Base-by-base conservation (phyloP, 2,329 filamentous ascomycete genomes). In the Sarocladium strictum region DNA sequence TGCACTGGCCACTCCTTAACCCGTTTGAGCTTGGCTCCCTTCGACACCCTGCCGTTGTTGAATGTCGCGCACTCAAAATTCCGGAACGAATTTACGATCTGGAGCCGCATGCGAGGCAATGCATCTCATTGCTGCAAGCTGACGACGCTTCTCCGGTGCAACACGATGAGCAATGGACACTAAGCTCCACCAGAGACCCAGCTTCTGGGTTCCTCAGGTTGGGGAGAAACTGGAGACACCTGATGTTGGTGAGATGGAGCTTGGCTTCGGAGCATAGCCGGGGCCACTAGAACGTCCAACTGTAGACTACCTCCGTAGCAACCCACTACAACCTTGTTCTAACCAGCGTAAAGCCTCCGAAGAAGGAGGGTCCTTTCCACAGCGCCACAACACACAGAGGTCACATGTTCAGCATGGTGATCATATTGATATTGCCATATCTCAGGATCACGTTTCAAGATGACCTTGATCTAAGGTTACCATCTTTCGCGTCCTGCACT, bases 141-240 rank as follows among this genome's bases (percentile, higher is more conserved):
- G 47, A 51, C 47, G 47, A 51, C 47, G 47, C 47, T 51, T 51
- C 23, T 10, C 26, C 43, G 9, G 12, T 9, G 11, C 14, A 33
- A 10, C 10, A 21, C 17, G 24, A 12, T 49, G 43, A 49, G 24
- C 43, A 32, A 21, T n/a, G n/a, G 12, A 32, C 43, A n/a, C 26
- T 49, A 45, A 49, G 43, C 43, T 49, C 43, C 43, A 49, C 43
- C 43, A 40, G 23, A 49, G 23, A 35, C 27, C 47, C 47, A 51
- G 35, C n/a, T 19, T 51, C 35, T 35, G n/a, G n/a, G 47, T 15
- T 49, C 26, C 6, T 12, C 7, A 51, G n/a, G 10, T 27, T 27
- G 26, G 26, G 47, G 27, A 17, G 23, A 47, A 33, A 29, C 47
- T 35, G 26, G 47, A 29, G 47, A 33, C 27, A 19, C 3, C 47